These are phyloP conservation scores for Hypocreales sp. DNA, from an alignment of 2,329 filamentous ascomycete genomes.

Conservation along the genomic window DNA sequence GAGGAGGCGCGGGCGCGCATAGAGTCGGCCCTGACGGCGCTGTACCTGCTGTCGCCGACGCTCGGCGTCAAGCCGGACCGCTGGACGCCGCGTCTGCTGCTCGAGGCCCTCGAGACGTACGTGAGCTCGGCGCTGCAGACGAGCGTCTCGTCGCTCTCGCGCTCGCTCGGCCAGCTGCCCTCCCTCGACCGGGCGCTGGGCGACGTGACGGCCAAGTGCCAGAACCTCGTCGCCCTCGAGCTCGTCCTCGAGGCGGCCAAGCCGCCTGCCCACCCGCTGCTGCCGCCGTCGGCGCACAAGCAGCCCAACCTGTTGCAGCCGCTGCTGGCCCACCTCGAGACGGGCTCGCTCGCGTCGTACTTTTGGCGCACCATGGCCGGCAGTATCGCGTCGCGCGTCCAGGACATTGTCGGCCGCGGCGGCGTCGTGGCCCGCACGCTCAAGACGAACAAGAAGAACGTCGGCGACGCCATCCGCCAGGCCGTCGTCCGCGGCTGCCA, in stretches of 20 bases:
- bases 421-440: constrained; percentile 74
- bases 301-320: constrained; percentile 48
- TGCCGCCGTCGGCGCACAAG: constrained; percentile 26
- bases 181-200: constrained; percentile 66
- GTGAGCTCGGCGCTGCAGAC: constrained; percentile 68
- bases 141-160: constrained; percentile 57
- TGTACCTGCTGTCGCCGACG: constrained; percentile 70
- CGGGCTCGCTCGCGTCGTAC: constrained; percentile 70
- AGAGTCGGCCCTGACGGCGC: constrained; percentile 55
- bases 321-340: constrained; percentile 67
- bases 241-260: constrained; percentile 55
- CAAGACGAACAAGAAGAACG: constrained; percentile 54
- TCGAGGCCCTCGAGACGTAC: constrained; percentile 66
- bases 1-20: constrained; percentile 65
- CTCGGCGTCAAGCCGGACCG: constrained; percentile 34
- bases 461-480: constrained; percentile 64
- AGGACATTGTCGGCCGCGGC: constrained; percentile 70
- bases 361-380: constrained; percentile 88
- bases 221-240: constrained; percentile 83
- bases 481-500: constrained; percentile 69
- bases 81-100: constrained; percentile 53
- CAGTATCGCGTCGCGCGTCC: constrained; percentile 58
- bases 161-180: constrained; percentile 66
- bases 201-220: constrained; percentile 72
- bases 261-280: constrained; percentile 52